Base-by-base conservation (phyloP, 257 asterid genomes). In the Solanum pinnatisectum region DNA sequence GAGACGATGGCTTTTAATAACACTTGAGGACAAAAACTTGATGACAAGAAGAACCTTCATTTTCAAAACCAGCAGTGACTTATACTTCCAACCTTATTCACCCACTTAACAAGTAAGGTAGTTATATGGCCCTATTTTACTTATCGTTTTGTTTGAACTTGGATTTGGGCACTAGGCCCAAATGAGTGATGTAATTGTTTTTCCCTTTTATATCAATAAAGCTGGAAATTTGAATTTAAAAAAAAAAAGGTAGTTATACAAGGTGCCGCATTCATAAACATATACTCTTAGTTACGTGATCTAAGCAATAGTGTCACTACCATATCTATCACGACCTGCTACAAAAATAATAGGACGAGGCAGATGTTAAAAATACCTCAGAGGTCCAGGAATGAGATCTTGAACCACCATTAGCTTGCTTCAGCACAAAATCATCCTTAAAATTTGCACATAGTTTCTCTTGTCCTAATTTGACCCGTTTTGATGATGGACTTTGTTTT, bases 401-500 rank as follows among this genome's bases (percentile, higher is more conserved):
- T 37, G 88, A 88, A 35, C 86, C 94, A 88, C 89, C 92, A 87
- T 90, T 87, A 68, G 92, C 92, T 87, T 90, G 92, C 89, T 88
- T 88, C 70, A 60, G 74, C 52, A 84, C 87, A 78, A 84, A 15
- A 88, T 90, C 92, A 77, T 90, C 94, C 86, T 87, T 87, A 33
- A 88, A 90, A 87, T 77, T 83, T 59, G 89, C 76, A 90, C 88
- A 87, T 44, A 93, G 92, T 85, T 87, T 88, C 76, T 94, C 96
- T 27, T 94, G 92, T 74, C 98, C 98, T 91, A 95, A 90, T 93
- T 96, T 96, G 91, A 96, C 94, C 90, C 98, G 94, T 87, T 96
- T 96, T 23, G 98, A 95, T 15, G 95, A 92, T 8, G 98, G 96
- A 83, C 95, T 95, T 67, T 93, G 98, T 91, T 94, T 94, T 89